These are phyloP conservation scores for Penicillium sp. DNA, from an alignment of 2,329 filamentous ascomycete species.

Conservation along the genomic window DNA sequence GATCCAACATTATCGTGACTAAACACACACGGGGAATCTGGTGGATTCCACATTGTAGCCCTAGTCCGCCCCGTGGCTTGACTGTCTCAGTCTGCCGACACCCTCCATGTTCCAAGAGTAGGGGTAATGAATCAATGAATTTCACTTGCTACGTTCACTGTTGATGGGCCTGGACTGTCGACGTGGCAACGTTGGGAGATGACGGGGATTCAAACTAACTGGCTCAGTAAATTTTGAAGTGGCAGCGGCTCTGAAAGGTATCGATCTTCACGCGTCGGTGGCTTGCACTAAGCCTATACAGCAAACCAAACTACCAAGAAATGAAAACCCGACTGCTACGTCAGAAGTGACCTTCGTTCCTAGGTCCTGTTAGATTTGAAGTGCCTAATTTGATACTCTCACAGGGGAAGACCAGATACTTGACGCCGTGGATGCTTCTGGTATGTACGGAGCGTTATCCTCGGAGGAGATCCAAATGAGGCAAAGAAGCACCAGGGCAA, in stretches of 20 bases:
- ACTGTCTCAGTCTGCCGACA: not conserved
- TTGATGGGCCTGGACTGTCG: not conserved
- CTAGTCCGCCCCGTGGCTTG: not conserved
- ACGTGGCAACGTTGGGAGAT: not conserved
- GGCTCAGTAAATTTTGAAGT: not conserved
- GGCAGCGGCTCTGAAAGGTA: not conserved
- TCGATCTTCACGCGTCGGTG: not conserved
- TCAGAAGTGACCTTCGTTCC: not conserved
- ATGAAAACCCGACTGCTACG: not conserved
- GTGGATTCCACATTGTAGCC: not conserved
- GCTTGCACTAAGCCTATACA: not conserved
- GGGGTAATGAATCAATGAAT: not conserved
- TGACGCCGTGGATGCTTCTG: not conserved
- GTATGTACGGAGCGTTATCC: no score
- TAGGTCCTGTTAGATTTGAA: not conserved
- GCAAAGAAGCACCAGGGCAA: not conserved
- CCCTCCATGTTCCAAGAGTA: not conserved
- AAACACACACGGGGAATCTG: not conserved
- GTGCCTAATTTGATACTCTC: not conserved
- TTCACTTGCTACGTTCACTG: not conserved
- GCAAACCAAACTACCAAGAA: not conserved
- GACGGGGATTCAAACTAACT: not conserved
- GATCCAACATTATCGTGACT: constrained; percentile 7
- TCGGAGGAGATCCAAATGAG: not conserved
- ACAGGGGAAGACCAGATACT: not conserved